Conservation (phyloP, 2,329 filamentous ascomycete genomes). For the Fusarium pilosicola region DNA sequence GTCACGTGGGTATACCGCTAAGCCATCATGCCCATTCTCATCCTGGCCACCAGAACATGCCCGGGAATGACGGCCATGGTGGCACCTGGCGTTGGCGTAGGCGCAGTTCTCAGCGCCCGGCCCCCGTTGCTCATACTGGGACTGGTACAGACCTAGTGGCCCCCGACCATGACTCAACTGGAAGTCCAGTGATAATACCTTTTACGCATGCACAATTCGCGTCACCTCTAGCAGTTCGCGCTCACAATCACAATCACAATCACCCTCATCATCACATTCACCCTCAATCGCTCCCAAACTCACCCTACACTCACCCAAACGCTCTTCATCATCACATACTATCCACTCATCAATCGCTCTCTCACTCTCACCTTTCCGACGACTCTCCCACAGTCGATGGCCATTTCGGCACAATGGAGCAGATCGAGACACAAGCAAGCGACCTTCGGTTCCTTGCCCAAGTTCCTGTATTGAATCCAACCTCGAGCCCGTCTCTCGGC, state of each 20-base stretch:
- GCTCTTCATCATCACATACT: slow-evolving; percentile 15
- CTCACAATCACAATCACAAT: slow-evolving; percentile 7
- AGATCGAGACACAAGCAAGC: slow-evolving; percentile 64
- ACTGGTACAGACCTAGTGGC: background rate
- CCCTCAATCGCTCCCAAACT: slow-evolving; percentile 1
- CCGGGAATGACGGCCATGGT: slow-evolving; percentile 7
- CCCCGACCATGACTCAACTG: slow-evolving; percentile 7
- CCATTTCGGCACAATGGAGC: slow-evolving; percentile 57
- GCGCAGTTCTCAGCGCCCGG: slow-evolving; percentile 29
- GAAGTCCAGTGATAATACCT: slow-evolving; percentile 26
- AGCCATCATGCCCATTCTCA: slow-evolving; percentile 4
- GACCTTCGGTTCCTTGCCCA: slow-evolving; percentile 63
- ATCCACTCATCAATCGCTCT: slow-evolving; percentile 8
- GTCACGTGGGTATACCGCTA: slow-evolving; percentile 28
- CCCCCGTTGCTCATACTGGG: background rate
- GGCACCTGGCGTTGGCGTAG: slow-evolving; percentile 31
- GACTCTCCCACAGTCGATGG: slow-evolving; percentile 26
- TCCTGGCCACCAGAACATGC: slow-evolving; percentile 1
- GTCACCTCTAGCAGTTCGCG: slow-evolving; percentile 23
- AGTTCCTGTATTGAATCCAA: slow-evolving; percentile 46
- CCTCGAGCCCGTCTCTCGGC: slow-evolving; percentile 37
- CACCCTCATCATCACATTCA: slow-evolving; percentile 3
- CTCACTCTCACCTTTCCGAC: slow-evolving; percentile 6
- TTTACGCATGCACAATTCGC: slow-evolving; percentile 34
- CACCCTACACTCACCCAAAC: slow-evolving; percentile 12